Percentiles rank a stretch among this genome's conserved stretches.
Evolutionary conservation across 179 eudicot genomes (phyloP).

Genomic region (Pouteria campechiana): DNA sequence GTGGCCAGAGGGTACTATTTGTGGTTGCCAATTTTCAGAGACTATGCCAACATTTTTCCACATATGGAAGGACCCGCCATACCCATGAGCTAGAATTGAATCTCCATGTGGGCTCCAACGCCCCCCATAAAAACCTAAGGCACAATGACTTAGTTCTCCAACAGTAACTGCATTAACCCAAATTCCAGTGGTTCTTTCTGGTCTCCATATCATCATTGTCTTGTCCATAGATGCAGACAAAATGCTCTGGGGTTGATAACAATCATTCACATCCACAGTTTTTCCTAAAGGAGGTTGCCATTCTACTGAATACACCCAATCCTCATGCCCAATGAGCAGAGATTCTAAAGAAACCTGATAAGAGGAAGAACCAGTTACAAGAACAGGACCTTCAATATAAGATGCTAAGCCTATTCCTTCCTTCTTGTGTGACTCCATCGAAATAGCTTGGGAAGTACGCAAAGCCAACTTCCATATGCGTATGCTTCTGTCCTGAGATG

Average conservation of each 20-base stretch:
- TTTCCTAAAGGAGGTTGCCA: conserved; percentile 74
- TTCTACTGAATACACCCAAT: conserved; percentile 96
- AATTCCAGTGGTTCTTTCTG: conserved; percentile 82
- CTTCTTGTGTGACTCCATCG: conserved; percentile 25
- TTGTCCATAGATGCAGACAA: conserved; percentile 97
- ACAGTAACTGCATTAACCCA: conserved; percentile 98
- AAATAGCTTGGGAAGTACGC: conserved; percentile 21
- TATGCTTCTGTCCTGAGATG: conserved; percentile 94
- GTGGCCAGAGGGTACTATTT: conserved; percentile 94
- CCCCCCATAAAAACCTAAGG: conserved; percentile 95
- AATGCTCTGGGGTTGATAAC: conserved; percentile 59
- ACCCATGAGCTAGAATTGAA: conserved; percentile 90
- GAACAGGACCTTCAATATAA: conserved; percentile 81
- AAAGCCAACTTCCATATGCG: conserved; percentile 82
- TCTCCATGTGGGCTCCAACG: conserved; percentile 77
- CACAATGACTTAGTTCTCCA: conserved; percentile 95
- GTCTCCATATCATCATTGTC: conserved; percentile 99
- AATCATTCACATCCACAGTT: conserved; percentile 27
- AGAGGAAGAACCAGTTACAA: conserved; percentile 50
- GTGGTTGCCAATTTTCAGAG: conserved; percentile 80
- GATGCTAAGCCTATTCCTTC: conserved; percentile 55
- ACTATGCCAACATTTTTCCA: conserved; percentile 78
- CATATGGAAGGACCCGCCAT: conserved; percentile 94
- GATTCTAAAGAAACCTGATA: conserved; percentile 85
- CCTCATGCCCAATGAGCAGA: conserved; percentile 93